Evolutionary conservation across 1,284 basidiomycete genomes (phyloP).

Genomic region (Ustilago vetiveriae): DNA sequence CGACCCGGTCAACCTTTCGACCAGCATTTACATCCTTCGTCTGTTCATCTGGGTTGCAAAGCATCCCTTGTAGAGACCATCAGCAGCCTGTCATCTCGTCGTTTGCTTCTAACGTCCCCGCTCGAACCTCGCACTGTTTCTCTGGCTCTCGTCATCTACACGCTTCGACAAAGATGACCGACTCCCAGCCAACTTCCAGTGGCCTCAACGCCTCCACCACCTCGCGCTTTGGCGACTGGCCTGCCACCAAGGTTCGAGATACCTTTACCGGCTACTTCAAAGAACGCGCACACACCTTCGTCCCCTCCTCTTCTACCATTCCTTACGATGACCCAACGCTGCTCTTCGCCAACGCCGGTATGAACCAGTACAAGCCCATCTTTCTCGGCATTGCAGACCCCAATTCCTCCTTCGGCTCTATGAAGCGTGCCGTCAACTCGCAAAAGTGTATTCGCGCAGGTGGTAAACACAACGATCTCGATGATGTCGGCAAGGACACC

Average conservation of each 20-base stretch:
- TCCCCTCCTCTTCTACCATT: constrained; percentile 91
- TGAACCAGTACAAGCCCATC: constrained; percentile 81
- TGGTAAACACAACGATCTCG: constrained; percentile 98
- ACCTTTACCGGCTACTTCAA: constrained; percentile 84
- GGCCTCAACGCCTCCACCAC: constrained; percentile 43
- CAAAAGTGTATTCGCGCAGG: constrained; percentile 98
- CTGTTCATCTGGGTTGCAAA: not conserved
- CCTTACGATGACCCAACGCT: constrained; percentile 91
- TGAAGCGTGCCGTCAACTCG: constrained; percentile 91
- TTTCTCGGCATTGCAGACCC: constrained; percentile 97
- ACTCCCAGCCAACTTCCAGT: constrained; percentile 12
- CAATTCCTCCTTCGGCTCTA: constrained; percentile 83
- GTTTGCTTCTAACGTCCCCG: not conserved
- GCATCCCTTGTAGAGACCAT: constrained; percentile 3
- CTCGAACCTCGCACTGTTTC: not conserved
- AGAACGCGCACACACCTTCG: constrained; percentile 82
- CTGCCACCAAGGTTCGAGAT: constrained; percentile 76
- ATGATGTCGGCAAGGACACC: constrained; percentile 97
- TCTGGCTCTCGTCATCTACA: not conserved
- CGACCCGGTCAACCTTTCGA: constrained; percentile 1
- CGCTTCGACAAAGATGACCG: constrained; percentile 21
- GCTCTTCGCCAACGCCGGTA: constrained; percentile 90
- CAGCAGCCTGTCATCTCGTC: not conserved
- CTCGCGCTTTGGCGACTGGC: constrained; percentile 72
- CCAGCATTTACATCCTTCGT: constrained; percentile 6